phyloP scores from a whole-genome alignment of 768 basidiomycete genomes.

The Cystobasidium onofrii region DNA sequence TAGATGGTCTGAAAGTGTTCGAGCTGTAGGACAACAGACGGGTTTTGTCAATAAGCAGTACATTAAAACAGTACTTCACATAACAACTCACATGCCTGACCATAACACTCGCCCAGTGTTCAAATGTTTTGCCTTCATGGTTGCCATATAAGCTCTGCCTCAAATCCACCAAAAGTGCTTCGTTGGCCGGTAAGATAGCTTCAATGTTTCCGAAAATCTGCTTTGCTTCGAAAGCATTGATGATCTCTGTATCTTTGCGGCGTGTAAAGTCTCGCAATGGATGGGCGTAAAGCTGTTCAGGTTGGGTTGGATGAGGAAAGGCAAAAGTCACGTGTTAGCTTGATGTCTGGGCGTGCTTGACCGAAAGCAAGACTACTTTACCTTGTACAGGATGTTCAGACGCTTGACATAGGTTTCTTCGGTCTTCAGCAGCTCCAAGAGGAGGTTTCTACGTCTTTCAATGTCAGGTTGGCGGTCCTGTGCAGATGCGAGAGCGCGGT shows the following conservation, averaged over 20 bases:
- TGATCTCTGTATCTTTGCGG: constrained; percentile 73
- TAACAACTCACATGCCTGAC: constrained; percentile 56
- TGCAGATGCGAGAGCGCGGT: neutral
- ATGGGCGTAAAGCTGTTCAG: constrained; percentile 66
- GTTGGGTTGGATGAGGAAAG: neutral
- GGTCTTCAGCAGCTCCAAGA: constrained; percentile 79
- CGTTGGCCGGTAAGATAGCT: constrained; percentile 72
- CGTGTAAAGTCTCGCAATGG: constrained; percentile 78
- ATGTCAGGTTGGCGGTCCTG: constrained; percentile 21
- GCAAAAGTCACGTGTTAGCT: neutral
- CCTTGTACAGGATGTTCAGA: constrained; percentile 66
- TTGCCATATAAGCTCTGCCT: constrained; percentile 67
- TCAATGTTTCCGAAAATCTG: constrained; percentile 74
- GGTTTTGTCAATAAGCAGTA: too few relatives aligned
- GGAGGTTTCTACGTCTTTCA: constrained; percentile 36
- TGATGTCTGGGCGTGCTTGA: neutral
- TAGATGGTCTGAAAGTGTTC: neutral
- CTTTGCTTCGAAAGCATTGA: constrained; percentile 83
- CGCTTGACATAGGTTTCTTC: constrained; percentile 82
- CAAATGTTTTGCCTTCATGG: constrained; percentile 52
- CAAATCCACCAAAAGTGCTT: constrained; percentile 71
- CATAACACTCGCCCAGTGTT: constrained; percentile 73
- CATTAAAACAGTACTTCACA: neutral
- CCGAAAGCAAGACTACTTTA: constrained; percentile 34
- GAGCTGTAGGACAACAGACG: neutral